A percentile compares a stretch with the other conserved stretches of the same genome.
Conservation (phyloP, 116 monocot species). For the Zostera marina region DNA sequence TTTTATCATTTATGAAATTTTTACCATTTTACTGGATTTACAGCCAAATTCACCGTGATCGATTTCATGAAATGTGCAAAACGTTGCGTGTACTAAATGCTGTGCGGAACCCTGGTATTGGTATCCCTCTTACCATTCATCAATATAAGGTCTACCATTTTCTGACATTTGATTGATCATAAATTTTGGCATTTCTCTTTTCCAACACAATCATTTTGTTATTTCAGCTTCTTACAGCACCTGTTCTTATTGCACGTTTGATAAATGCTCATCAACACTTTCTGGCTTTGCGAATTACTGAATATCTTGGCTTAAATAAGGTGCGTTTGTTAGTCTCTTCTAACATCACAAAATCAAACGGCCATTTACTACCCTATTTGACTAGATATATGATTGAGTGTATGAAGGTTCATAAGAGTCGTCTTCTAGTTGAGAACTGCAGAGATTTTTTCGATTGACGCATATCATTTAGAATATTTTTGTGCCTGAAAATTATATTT, state of each 20-base stretch:
- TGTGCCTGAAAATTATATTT: background rate
- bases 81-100: slow-evolving; percentile 81
- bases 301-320: slow-evolving; percentile 45
- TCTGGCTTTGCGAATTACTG: slow-evolving; percentile 77
- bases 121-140: slow-evolving; percentile 86
- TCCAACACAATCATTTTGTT: slow-evolving; percentile 7
- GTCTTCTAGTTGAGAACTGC: background rate
- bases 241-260: slow-evolving; percentile 82
- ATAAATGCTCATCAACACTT: slow-evolving; percentile 80
- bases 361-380: background rate
- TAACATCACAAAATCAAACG: background rate
- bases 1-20: slow-evolving; percentile 7
- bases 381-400: background rate
- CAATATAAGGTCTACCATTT: slow-evolving; percentile 66
- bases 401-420: background rate
- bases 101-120: slow-evolving; percentile 77
- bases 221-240: slow-evolving; percentile 76
- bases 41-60: slow-evolving; percentile 91
- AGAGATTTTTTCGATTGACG: background rate
- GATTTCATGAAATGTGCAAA: slow-evolving; percentile 97
- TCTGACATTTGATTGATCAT: background rate
- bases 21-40: slow-evolving; percentile 65
- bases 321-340: background rate
- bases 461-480: too few relatives aligned
- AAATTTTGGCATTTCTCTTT: background rate